Evolutionary conservation across 2,329 filamentous ascomycete species (phyloP).

Genomic region (Coniella lustricola): DNA sequence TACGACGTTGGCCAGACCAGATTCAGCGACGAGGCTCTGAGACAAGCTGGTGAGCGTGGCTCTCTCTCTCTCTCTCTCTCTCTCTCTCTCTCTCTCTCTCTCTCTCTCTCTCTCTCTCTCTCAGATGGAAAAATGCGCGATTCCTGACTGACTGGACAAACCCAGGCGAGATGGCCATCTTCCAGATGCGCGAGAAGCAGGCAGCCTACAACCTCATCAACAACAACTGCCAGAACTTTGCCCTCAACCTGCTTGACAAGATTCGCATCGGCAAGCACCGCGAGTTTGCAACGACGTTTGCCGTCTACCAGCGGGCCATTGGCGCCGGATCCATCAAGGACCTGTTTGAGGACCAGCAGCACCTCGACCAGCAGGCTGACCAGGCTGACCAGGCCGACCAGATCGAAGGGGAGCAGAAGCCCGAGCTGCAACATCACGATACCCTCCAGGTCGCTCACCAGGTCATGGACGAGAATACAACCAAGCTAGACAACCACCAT

Average conservation of each 20-base stretch:
- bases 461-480: conserved; percentile 49
- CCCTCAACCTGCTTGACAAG: conserved; percentile 44
- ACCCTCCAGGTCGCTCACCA: conserved; percentile 43
- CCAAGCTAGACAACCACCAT: conserved; percentile 37
- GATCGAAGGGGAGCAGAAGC: conserved; percentile 21
- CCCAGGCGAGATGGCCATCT: conserved; percentile 45
- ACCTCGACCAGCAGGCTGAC: too few species aligned
- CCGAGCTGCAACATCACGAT: conserved; percentile 23
- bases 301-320: conserved; percentile 44
- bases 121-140: background rate
- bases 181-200: conserved; percentile 40
- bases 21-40: conserved; percentile 47
- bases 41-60: conserved; percentile 37
- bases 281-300: conserved; percentile 46
- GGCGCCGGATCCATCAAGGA: conserved; percentile 44
- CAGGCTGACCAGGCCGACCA: conserved; percentile 15
- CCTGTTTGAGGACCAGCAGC: conserved; percentile 36
- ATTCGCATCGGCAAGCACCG: conserved; percentile 43
- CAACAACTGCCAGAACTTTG: conserved; percentile 56
- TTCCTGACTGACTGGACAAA: background rate
- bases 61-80: background rate
- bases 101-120: background rate
- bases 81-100: too few species aligned
- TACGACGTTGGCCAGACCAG: conserved; percentile 45
- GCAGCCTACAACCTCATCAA: conserved; percentile 51